phyloP scores from a whole-genome alignment of 805 yeast species.

The Brettanomyces sp. region DNA sequence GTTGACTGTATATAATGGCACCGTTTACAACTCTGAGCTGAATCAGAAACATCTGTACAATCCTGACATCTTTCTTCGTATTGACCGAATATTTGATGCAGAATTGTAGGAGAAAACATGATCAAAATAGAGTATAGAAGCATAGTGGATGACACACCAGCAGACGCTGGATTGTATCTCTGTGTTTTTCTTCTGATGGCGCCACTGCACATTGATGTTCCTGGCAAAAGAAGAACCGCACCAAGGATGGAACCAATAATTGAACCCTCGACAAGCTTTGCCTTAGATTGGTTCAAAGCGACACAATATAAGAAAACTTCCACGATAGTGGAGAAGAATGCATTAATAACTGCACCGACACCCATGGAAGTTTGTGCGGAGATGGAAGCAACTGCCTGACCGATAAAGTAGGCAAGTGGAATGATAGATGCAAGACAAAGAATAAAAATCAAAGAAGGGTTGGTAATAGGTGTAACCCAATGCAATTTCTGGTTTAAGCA shows the following conservation, averaged over 20 bases:
- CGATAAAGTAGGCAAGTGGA: slow-evolving; percentile 93
- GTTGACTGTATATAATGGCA: slow-evolving; percentile 78
- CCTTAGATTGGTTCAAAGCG: slow-evolving; percentile 78
- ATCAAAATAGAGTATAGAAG: slow-evolving; percentile 81
- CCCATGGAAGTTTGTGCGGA: slow-evolving; percentile 99
- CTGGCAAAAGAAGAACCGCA: slow-evolving; percentile 86
- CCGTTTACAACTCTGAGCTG: slow-evolving; percentile 40
- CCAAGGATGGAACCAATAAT: slow-evolving; percentile 90
- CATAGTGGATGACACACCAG: slow-evolving; percentile 97
- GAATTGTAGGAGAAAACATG: slow-evolving; percentile 85
- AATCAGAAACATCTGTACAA: slow-evolving; percentile 27
- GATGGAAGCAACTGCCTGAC: slow-evolving; percentile 98
- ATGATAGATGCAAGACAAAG: slow-evolving; percentile 76
- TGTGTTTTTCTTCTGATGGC: slow-evolving; percentile 89
- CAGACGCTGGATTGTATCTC: slow-evolving; percentile 89
- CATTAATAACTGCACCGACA: slow-evolving; percentile 95
- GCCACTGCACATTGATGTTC: slow-evolving; percentile 96
- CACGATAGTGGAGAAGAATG: slow-evolving; percentile 92
- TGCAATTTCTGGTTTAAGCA: slow-evolving; percentile 40
- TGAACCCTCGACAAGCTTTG: slow-evolving; percentile 88
- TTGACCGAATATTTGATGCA: slow-evolving; percentile 84
- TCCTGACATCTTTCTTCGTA: slow-evolving; percentile 66
- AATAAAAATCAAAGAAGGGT: slow-evolving; percentile 59
- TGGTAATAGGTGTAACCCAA: slow-evolving; percentile 37
- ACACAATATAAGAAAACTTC: slow-evolving; percentile 90